These are phyloP conservation scores for Colletotrichum sp. DNA, from an alignment of 2,329 filamentous ascomycete genomes.

Conservation along the genomic window DNA sequence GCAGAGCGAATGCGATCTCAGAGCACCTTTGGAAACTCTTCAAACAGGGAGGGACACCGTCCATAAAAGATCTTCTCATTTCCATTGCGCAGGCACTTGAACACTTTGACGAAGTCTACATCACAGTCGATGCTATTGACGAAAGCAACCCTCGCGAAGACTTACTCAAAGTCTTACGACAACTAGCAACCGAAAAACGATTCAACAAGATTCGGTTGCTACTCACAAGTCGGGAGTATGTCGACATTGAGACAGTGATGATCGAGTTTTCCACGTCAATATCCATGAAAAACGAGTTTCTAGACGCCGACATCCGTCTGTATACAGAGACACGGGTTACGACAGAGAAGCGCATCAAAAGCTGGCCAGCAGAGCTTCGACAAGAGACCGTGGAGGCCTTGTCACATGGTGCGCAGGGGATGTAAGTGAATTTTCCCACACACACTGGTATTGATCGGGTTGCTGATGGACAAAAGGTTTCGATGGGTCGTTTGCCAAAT, in stretches of 20 bases:
- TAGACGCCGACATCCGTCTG: not conserved
- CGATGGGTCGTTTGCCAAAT: not conserved
- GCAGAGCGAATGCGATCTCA: accelerated
- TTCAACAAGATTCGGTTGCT: not conserved
- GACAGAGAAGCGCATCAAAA: accelerated
- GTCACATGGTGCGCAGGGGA: not conserved
- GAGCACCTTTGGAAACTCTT: not conserved
- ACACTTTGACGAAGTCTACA: accelerated
- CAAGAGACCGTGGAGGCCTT: not conserved
- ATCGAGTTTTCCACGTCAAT: accelerated
- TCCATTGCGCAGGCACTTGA: not conserved
- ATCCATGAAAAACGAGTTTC: not conserved
- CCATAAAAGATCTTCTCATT: accelerated
- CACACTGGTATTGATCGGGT: no score
- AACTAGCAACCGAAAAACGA: no score
- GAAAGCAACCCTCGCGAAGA: not conserved
- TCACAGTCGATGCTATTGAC: not conserved
- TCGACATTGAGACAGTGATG: not conserved
- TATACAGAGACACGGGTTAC: accelerated
- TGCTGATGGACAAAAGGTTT: not conserved
- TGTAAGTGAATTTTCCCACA: not conserved
- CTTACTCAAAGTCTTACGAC: no score
- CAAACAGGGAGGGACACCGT: not conserved
- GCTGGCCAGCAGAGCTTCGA: not conserved
- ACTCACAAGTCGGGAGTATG: not conserved